These are phyloP conservation scores for Penicillium bialowiezense DNA, from an alignment of 495 filamentous ascomycete genomes.

Conservation along the genomic window DNA sequence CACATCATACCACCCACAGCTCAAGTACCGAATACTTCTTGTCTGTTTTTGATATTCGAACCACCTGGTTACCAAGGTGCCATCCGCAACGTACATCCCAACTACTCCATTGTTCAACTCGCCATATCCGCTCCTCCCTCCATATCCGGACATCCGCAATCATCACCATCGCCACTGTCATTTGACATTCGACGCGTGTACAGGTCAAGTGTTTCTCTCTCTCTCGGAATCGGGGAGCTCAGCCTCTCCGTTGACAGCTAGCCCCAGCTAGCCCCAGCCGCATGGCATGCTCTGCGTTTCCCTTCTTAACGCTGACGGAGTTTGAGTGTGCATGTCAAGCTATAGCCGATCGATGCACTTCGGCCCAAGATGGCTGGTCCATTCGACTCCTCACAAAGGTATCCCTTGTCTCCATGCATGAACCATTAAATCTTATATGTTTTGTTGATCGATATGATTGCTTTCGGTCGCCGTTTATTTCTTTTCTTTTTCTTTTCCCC, in stretches of 20 bases:
- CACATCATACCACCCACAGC: neutral
- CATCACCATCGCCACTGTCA: neutral
- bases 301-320: constrained; percentile 56
- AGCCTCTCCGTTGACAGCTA: neutral
- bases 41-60: neutral
- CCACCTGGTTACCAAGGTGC: neutral
- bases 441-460: neutral
- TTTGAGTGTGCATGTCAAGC: constrained; percentile 60
- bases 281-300: constrained; percentile 36
- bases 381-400: constrained; percentile 35
- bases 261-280: constrained; percentile 1
- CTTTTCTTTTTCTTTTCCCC: constrained; percentile 11
- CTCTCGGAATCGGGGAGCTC: neutral
- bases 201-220: constrained; percentile 1
- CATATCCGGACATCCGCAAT: constrained; percentile 2
- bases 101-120: constrained; percentile 11
- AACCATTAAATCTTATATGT: constrained; percentile 2
- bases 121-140: neutral
- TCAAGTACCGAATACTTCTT: neutral
- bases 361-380: constrained; percentile 23
- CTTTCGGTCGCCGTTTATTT: too few relatives aligned
- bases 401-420: constrained; percentile 16
- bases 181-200: neutral
- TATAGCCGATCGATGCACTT: constrained; percentile 45
- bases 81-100: neutral